A percentile compares a stretch with the other conserved stretches of the same genome.
Evolutionary conservation across 495 filamentous ascomycete species (phyloP).

Genomic region (Talaromyces wortmannii): DNA sequence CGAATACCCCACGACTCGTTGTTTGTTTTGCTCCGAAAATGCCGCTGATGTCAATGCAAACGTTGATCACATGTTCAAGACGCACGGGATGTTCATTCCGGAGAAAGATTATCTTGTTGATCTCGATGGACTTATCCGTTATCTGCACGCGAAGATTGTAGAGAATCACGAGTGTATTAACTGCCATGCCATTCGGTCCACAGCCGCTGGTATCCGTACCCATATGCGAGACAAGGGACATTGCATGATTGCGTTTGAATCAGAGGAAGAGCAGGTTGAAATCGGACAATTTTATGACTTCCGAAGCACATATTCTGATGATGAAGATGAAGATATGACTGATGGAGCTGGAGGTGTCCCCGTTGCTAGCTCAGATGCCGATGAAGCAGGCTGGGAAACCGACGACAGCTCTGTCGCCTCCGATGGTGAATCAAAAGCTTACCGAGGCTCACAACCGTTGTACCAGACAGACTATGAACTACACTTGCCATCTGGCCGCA

Average conservation of each 20-base stretch:
- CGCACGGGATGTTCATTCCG: constrained; percentile 94
- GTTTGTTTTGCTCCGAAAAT: constrained; percentile 84
- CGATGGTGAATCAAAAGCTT: constrained; percentile 12
- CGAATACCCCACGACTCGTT: constrained; percentile 51
- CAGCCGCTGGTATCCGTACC: constrained; percentile 68
- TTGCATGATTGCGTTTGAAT: constrained; percentile 90
- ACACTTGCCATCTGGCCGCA: constrained; percentile 83
- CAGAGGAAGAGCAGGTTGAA: constrained; percentile 84
- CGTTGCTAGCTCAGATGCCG: constrained; percentile 37
- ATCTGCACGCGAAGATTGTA: constrained; percentile 66
- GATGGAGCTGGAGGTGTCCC: constrained; percentile 34
- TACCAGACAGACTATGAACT: constrained; percentile 90
- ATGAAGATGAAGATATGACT: constrained; percentile 46
- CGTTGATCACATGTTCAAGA: constrained; percentile 80
- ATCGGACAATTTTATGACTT: constrained; percentile 99
- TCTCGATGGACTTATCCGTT: constrained; percentile 71
- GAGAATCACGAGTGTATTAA: constrained; percentile 76
- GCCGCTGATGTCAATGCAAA: constrained; percentile 68
- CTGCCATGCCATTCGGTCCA: constrained; percentile 73
- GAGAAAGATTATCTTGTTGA: constrained; percentile 77
- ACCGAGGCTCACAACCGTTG: constrained; percentile 53
- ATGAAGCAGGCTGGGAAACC: constrained; percentile 80
- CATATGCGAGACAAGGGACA: constrained; percentile 97
- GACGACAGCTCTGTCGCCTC: constrained; percentile 20
- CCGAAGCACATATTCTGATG: constrained; percentile 86